These are phyloP conservation scores for Saprolegnia diclina DNA, from an alignment of 352 stramenopile genomes.

Conservation along the genomic window DNA sequence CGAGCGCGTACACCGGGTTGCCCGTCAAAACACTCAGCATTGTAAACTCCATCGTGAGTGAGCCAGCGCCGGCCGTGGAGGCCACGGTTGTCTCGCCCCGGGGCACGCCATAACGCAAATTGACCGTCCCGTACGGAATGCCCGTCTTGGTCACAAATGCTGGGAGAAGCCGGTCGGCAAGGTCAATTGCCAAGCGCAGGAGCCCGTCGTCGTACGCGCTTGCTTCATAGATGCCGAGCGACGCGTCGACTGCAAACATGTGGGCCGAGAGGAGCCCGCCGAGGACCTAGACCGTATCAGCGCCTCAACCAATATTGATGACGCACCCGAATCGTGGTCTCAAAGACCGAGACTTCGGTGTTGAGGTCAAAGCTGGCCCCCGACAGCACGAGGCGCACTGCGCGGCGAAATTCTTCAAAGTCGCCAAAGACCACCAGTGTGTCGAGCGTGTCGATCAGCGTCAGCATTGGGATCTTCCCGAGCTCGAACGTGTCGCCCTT, in stretches of 20 bases:
- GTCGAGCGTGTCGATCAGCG: conserved; percentile 88
- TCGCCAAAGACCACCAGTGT: conserved; percentile 85
- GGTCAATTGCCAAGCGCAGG: conserved; percentile 89
- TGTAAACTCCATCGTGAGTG: conserved; percentile 95
- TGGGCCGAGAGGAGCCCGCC: conserved; percentile 89
- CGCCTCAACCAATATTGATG: not conserved
- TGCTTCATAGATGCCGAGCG: conserved; percentile 40
- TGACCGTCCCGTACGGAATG: conserved; percentile 97
- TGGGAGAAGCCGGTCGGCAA: conserved; percentile 92
- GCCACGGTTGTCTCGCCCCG: conserved; percentile 92
- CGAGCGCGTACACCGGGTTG: conserved; percentile 59
- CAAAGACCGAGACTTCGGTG: conserved; percentile 89
- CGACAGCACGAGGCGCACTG: conserved; percentile 53
- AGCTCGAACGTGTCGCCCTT: conserved; percentile 66
- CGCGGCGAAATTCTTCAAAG: conserved; percentile 60
- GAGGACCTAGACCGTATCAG: conserved; percentile 40
- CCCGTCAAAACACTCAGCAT: conserved; percentile 87
- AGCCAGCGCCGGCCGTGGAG: conserved; percentile 94
- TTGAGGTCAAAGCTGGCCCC: conserved; percentile 76
- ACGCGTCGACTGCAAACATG: conserved; percentile 58
- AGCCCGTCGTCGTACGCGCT: conserved; percentile 90
- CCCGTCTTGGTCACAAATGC: conserved; percentile 94
- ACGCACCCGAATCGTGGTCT: conserved; percentile 87
- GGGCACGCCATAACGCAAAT: conserved; percentile 87
- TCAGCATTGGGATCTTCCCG: conserved; percentile 77